Base-by-base conservation (phyloP, 345 rosid genomes). In the Moringa oleifera region DNA sequence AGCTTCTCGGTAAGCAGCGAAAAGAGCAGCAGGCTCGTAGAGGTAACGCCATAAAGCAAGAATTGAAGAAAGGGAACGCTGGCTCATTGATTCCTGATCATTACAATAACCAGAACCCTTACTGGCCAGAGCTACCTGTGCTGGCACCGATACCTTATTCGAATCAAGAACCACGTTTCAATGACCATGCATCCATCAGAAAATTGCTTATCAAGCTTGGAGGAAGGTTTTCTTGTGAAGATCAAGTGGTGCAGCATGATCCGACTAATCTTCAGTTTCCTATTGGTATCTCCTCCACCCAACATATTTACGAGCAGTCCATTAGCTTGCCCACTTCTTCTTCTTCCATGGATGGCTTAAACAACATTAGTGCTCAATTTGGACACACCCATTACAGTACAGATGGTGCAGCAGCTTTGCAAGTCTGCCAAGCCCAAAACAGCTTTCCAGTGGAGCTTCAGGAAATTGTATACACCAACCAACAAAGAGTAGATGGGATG, bases 121-220 rank as follows among this genome's bases (percentile, higher is more conserved):
- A 75, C 62, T 81, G 85, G 81, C 80, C 83, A 18, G 80, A 73
- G 69, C 63, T 81, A 20, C 81, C 82, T 57, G 5, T 71, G 31
- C 68, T 75, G 28, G 65, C 77, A 41, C 80, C 77, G 3, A 63
- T 61, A 64, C 81, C 71, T 16, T 71, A 64, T 63, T 63, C 73
- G 11, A 77, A 69, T 58, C 70, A 73, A 24, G 82, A 80, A 25
- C 78, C 51, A 9, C 65, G 63, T 11, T 41, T 41, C 46, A 53
- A 70, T 25, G 78, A 80, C 65, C 83, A 81, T 57, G 69, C 76
- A 18, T 75, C 88, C 0, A 76, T 86, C 61, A 70, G 80, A 69
- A 83, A 79, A 49, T 55, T 83, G 47, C 80, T 86, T n/a, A 61
- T 76, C 74, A 81, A 81, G 75, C 87, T 86, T 15, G 88, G 83